These are phyloP conservation scores for Suhomyces canberraensis DNA, from an alignment of 805 yeast genomes.

Conservation along the genomic window DNA sequence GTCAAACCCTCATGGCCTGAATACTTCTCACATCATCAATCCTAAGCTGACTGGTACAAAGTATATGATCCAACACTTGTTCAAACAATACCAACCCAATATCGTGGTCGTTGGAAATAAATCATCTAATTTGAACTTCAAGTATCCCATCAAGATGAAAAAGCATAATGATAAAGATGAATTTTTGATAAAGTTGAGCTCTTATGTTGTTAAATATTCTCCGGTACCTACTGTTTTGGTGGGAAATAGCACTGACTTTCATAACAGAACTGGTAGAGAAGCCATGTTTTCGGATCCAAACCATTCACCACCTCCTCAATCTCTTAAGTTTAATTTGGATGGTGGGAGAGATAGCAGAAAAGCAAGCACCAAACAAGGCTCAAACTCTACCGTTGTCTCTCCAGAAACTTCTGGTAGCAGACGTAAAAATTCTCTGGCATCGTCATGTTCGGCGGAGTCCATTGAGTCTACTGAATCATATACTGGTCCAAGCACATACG, in stretches of 20 bases:
- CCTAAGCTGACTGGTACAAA: constrained; percentile 23
- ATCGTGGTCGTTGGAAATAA: constrained; percentile 36
- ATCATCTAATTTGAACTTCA: constrained; percentile 40
- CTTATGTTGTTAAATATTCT: constrained; percentile 38
- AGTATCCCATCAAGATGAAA: constrained; percentile 34
- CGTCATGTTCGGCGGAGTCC: constrained; percentile 1
- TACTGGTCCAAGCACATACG: constrained; percentile 1
- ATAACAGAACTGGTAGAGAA: constrained; percentile 9
- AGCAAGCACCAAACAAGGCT: not conserved
- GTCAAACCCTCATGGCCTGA: constrained; percentile 7
- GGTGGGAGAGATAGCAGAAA: not conserved
- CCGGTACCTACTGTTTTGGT: constrained; percentile 38
- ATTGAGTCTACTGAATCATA: constrained; percentile 7
- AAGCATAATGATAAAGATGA: constrained; percentile 18
- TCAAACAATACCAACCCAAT: constrained; percentile 41
- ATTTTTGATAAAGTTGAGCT: constrained; percentile 33
- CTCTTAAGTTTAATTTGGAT: constrained; percentile 4
- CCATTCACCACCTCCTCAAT: not conserved
- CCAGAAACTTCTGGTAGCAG: not conserved
- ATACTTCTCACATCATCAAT: constrained; percentile 6
- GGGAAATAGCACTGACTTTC: constrained; percentile 25
- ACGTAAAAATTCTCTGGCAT: not conserved
- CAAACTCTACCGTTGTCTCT: not conserved
- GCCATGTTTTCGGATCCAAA: not conserved
- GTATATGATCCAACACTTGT: constrained; percentile 34